These are phyloP conservation scores for Xylaria sp. DNA, from an alignment of 495 filamentous ascomycete genomes.

Conservation along the genomic window DNA sequence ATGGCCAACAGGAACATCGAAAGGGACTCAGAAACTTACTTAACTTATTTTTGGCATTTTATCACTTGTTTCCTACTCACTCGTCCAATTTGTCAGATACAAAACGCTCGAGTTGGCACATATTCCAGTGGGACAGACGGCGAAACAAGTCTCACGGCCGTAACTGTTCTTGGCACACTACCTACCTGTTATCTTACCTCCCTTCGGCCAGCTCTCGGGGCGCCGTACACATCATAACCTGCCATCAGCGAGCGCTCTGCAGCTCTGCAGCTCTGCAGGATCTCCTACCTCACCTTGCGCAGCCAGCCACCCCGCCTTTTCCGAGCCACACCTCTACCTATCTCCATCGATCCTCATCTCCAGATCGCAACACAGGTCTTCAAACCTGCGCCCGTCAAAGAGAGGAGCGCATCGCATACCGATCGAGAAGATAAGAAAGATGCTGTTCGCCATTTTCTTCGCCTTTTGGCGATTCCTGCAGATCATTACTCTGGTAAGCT, in stretches of 20 bases:
- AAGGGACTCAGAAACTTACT: not conserved
- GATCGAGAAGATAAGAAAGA: constrained; percentile 46
- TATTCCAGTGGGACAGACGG: not conserved
- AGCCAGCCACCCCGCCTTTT: constrained; percentile 12
- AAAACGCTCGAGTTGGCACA: not conserved
- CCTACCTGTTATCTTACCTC: not conserved
- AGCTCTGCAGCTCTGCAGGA: not conserved
- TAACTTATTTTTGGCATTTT: no score
- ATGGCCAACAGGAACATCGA: not conserved
- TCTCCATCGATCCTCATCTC: not conserved
- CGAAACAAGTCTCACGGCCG: not conserved
- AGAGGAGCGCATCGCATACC: not conserved
- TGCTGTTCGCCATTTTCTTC: constrained; percentile 83
- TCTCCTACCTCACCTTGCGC: constrained; percentile 1
- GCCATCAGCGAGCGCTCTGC: not conserved
- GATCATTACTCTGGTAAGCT: constrained; percentile 73
- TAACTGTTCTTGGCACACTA: not conserved
- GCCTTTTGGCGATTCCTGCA: constrained; percentile 81
- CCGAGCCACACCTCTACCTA: constrained; percentile 2
- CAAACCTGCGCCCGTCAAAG: not conserved
- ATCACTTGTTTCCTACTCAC: not conserved
- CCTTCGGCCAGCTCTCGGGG: not conserved
- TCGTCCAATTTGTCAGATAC: not conserved
- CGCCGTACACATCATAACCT: not conserved
- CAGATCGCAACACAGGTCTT: not conserved